Conservation (phyloP, 2,329 filamentous ascomycete species). For the Aspergillus candidus region DNA sequence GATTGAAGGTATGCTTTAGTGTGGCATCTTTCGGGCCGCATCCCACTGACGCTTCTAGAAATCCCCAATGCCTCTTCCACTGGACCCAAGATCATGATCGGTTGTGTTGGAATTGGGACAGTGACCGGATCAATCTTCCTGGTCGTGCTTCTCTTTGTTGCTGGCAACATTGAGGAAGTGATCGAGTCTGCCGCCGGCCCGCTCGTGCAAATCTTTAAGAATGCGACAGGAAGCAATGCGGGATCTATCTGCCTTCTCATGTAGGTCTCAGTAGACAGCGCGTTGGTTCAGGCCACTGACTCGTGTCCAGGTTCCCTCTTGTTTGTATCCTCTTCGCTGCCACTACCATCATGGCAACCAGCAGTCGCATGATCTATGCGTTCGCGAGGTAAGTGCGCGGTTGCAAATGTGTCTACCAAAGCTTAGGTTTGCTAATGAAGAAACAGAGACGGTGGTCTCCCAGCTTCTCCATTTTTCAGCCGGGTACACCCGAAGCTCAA, state of each 20-base stretch:
- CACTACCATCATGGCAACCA: slow-evolving; percentile 30
- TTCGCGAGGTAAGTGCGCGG: slow-evolving; percentile 23
- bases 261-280: slow-evolving; percentile 19
- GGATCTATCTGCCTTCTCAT: slow-evolving; percentile 61
- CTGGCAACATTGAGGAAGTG: slow-evolving; percentile 52
- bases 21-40: not conserved
- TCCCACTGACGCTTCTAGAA: slow-evolving; percentile 22
- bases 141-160: slow-evolving; percentile 58
- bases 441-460: slow-evolving; percentile 58
- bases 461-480: slow-evolving; percentile 55
- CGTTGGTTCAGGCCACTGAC: slow-evolving; percentile 5
- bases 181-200: slow-evolving; percentile 53
- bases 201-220: slow-evolving; percentile 56
- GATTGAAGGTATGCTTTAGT: slow-evolving; percentile 38
- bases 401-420: too few species aligned
- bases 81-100: slow-evolving; percentile 62
- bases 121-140: slow-evolving; percentile 59
- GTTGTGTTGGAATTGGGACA: slow-evolving; percentile 57
- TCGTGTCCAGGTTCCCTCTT: slow-evolving; percentile 21
- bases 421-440: slow-evolving; percentile 1
- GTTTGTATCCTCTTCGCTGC: slow-evolving; percentile 29
- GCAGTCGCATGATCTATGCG: slow-evolving; percentile 31
- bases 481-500: slow-evolving; percentile 56
- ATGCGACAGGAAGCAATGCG: slow-evolving; percentile 56
- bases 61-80: slow-evolving; percentile 44